These are phyloP conservation scores for Fusarium mangiferae DNA, from an alignment of 2,329 filamentous ascomycete species.

Conservation along the genomic window DNA sequence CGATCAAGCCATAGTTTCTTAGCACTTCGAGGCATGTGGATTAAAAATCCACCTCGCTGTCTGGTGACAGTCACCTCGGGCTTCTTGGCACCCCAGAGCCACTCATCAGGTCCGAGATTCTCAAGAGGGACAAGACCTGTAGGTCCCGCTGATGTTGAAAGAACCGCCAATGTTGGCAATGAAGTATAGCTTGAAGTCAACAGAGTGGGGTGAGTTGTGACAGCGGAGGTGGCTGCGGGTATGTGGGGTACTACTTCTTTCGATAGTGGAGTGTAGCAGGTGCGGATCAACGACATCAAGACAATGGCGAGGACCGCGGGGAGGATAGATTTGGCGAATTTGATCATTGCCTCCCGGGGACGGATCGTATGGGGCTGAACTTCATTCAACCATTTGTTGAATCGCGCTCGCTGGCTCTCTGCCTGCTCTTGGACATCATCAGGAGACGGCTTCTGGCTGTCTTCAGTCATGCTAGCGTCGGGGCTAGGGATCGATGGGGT, in stretches of 20 bases:
- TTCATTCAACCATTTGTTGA: conserved; percentile 23
- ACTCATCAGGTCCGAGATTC: conserved; percentile 46
- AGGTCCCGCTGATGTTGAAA: conserved; percentile 29
- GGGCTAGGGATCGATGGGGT: conserved; percentile 55
- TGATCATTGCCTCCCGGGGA: conserved; percentile 27
- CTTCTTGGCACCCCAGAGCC: conserved; percentile 49
- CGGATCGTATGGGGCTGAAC: conserved; percentile 21
- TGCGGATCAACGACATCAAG: conserved; percentile 39
- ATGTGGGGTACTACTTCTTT: conserved; percentile 35
- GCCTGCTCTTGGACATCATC: conserved; percentile 15
- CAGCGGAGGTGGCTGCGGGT: conserved; percentile 40
- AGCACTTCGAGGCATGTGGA: conserved; percentile 61
- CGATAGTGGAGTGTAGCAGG: conserved; percentile 43
- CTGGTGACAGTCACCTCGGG: conserved; percentile 45
- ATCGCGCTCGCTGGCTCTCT: conserved; percentile 10
- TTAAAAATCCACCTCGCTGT: conserved; percentile 62
- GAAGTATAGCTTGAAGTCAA: conserved; percentile 32
- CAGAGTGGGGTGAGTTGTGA: conserved; percentile 41
- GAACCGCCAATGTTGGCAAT: conserved; percentile 19
- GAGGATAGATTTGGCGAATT: conserved; percentile 33
- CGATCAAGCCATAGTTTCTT: conserved; percentile 66
- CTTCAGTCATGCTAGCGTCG: conserved; percentile 47
- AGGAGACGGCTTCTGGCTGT: conserved; percentile 14
- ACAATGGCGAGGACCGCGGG: conserved; percentile 41
- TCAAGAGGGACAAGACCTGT: conserved; percentile 47